Conservation (phyloP, 169 alveolate genomes). For the Cryptosporidium meleagridis region DNA sequence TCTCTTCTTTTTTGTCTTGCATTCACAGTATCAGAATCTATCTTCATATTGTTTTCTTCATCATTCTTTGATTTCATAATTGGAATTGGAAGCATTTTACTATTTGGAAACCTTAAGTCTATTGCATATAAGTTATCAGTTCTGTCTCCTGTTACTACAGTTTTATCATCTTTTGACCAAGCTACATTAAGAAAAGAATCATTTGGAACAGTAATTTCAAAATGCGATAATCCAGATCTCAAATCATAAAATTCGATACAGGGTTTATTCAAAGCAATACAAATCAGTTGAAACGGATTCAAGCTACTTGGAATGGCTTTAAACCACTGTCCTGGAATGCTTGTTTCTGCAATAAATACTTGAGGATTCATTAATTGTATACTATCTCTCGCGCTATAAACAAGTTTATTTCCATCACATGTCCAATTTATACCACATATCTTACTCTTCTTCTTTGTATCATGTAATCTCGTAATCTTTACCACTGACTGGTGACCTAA, state of each 20-base stretch:
- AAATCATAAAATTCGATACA: conserved; percentile 43
- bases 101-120: conserved; percentile 44
- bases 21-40: not conserved
- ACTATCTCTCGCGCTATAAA: conserved; percentile 22
- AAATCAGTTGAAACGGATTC: conserved; percentile 17
- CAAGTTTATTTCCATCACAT: conserved; percentile 27
- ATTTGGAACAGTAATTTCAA: conserved; percentile 29
- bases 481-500: conserved; percentile 33
- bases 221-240: conserved; percentile 23
- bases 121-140: conserved; percentile 43
- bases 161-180: conserved; percentile 46
- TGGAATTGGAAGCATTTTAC: conserved; percentile 16
- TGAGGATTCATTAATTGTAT: conserved; percentile 48
- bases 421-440: conserved; percentile 50
- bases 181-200: conserved; percentile 59
- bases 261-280: conserved; percentile 49
- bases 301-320: conserved; percentile 39
- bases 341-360: not conserved
- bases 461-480: conserved; percentile 58
- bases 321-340: conserved; percentile 49
- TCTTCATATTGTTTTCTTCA: not conserved
- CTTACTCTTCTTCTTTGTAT: conserved; percentile 24
- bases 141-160: conserved; percentile 55
- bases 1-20: conserved; percentile 1
- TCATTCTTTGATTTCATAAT: not conserved